A percentile compares a stretch with the other conserved stretches of the same genome.
These are phyloP conservation scores for Fusarium sp. DNA, from an alignment of 2,329 filamentous ascomycete genomes.

Conservation along the genomic window DNA sequence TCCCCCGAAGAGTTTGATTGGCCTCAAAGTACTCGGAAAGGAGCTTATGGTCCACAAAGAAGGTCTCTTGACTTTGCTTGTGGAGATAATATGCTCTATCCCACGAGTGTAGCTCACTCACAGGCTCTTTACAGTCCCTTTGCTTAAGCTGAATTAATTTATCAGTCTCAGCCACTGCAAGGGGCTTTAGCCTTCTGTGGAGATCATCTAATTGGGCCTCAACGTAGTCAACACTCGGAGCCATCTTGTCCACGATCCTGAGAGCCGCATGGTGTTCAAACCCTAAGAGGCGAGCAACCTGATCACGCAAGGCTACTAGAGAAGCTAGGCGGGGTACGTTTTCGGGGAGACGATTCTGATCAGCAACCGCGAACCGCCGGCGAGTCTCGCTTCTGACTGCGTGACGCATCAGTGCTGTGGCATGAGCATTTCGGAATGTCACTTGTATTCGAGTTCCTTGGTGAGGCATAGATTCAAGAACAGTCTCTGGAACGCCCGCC, in stretches of 20 bases:
- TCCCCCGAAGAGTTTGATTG: neutral
- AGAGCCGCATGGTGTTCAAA: neutral
- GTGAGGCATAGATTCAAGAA: fast-evolving
- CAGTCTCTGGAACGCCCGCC: neutral
- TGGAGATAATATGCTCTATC: neutral
- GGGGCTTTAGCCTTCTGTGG: fast-evolving
- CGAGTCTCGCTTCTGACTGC: neutral
- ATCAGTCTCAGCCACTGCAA: neutral
- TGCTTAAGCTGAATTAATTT: neutral
- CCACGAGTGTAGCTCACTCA: neutral
- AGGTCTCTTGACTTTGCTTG: neutral
- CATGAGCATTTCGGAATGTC: neutral
- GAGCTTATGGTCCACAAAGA: neutral
- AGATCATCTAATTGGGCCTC: neutral
- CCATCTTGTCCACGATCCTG: neutral
- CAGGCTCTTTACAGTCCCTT: fast-evolving
- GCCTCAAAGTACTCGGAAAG: neutral
- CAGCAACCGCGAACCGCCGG: neutral
- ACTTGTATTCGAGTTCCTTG: neutral
- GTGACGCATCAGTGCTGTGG: neutral
- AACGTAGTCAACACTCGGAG: neutral
- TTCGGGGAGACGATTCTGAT: neutral
- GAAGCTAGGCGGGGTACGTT: neutral
- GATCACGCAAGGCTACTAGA: neutral
- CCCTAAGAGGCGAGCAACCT: neutral